Conservation (phyloP, 768 basidiomycete species). For the Macrolepiota fuliginosa region DNA sequence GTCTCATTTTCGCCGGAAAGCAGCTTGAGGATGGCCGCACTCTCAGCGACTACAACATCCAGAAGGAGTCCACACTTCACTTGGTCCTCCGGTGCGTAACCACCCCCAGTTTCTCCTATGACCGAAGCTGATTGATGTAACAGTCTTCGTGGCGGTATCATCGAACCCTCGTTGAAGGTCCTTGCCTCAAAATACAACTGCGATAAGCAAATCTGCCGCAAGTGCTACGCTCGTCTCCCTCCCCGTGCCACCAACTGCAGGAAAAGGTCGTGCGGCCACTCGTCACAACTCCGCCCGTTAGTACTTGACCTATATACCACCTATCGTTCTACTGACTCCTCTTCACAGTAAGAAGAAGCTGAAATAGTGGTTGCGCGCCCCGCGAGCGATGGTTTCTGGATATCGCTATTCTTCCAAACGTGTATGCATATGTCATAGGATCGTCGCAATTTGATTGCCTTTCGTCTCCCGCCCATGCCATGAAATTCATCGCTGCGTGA, state of each 20-base stretch:
- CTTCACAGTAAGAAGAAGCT: conserved; percentile 88
- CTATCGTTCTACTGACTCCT: not conserved
- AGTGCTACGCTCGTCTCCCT: conserved; percentile 99
- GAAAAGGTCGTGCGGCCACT: conserved; percentile 90
- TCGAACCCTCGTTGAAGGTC: conserved; percentile 97
- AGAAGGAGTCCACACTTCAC: conserved; percentile 98
- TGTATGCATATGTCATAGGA: conserved; percentile 9
- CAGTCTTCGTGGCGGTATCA: conserved; percentile 96
- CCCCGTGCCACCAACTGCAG: conserved; percentile 99
- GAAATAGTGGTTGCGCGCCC: conserved; percentile 57
- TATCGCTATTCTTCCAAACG: conserved; percentile 4
- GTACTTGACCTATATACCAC: conserved; percentile 27
- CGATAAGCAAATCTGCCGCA: conserved; percentile 99
- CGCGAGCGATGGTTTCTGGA: conserved; percentile 12
- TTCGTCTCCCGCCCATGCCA: not conserved
- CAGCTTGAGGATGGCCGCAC: conserved; percentile 98
- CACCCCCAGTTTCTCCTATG: conserved; percentile 2
- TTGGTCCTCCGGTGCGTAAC: conserved; percentile 83
- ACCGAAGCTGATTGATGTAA: not conserved
- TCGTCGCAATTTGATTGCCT: conserved; percentile 6
- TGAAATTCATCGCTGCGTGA: not conserved
- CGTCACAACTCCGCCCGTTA: conserved; percentile 87
- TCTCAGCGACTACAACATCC: conserved; percentile 95
- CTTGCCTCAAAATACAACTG: conserved; percentile 98
- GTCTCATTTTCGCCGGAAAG: conserved; percentile 96